Percentiles rank a stretch among this genome's conserved stretches.
Conservation (phyloP, 2,329 filamentous ascomycete species). For the Leptoxyphium fumago region DNA sequence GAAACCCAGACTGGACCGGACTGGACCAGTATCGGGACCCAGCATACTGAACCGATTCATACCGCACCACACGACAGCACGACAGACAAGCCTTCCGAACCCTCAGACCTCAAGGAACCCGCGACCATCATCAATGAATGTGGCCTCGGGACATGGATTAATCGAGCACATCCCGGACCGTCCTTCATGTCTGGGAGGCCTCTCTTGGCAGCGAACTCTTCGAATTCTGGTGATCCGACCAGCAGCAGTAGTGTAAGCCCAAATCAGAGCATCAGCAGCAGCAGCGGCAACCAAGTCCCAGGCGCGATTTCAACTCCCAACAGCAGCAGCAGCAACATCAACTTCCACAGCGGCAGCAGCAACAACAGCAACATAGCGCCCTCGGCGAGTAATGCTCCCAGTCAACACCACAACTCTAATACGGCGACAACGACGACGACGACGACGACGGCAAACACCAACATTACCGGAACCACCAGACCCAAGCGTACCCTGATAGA, state of each 20-base stretch:
- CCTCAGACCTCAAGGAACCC: no score
- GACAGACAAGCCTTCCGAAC: no score
- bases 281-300: no score
- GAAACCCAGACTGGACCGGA: no score
- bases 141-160: not conserved
- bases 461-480: not conserved
- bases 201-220: not conserved
- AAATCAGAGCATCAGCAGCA: not conserved
- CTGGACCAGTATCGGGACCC: no score
- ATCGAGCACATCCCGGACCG: not conserved
- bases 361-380: not conserved
- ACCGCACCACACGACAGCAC: no score
- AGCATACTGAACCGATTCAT: no score
- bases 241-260: not conserved
- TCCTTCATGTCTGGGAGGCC: not conserved
- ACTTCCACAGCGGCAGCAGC: not conserved
- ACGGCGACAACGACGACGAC: no score
- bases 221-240: not conserved
- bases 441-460: no score
- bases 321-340: no score
- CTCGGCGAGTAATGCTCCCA: not conserved
- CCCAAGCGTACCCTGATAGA: constrained; percentile 12
- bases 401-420: no score
- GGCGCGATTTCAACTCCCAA: no score
- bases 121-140: not conserved